A percentile compares a stretch with the other conserved stretches of the same genome.
Conservation (phyloP, 345 rosid species). For the Citrus sinensis region DNA sequence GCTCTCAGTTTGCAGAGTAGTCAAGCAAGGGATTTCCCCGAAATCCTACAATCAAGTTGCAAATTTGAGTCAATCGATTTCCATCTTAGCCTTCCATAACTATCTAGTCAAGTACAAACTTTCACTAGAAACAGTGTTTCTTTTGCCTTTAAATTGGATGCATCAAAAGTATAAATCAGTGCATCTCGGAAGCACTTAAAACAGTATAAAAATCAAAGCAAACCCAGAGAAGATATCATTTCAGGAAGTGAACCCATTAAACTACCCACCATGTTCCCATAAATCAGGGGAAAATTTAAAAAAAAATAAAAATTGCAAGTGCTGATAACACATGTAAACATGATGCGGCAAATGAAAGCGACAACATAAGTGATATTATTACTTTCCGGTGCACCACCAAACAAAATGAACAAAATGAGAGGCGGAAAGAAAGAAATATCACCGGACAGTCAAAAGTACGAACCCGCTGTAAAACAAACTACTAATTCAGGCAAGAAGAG, state of each 20-base stretch:
- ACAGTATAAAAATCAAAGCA: background rate
- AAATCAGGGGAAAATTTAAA: background rate
- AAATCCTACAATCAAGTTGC: slow-evolving; percentile 22
- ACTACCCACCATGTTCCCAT: background rate
- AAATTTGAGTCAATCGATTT: background rate
- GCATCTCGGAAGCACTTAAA: too few species aligned
- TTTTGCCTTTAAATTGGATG: too few species aligned
- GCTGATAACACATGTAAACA: too few species aligned
- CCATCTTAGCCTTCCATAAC: background rate
- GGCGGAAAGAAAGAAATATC: background rate
- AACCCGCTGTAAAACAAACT: background rate
- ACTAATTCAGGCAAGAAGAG: slow-evolving; percentile 8
- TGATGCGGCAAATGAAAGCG: background rate
- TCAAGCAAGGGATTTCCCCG: slow-evolving; percentile 14
- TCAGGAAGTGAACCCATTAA: background rate
- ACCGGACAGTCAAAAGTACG: background rate
- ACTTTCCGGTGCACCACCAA: background rate
- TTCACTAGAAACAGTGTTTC: background rate
- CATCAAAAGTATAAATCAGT: too few species aligned
- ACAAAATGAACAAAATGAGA: background rate
- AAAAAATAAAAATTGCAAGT: background rate
- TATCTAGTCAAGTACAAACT: background rate
- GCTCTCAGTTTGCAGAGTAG: slow-evolving; percentile 8
- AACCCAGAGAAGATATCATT: background rate
- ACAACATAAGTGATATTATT: background rate